phyloP scores from a whole-genome alignment of 2,329 filamentous ascomycete species.

The Stromatinia cepivora region DNA sequence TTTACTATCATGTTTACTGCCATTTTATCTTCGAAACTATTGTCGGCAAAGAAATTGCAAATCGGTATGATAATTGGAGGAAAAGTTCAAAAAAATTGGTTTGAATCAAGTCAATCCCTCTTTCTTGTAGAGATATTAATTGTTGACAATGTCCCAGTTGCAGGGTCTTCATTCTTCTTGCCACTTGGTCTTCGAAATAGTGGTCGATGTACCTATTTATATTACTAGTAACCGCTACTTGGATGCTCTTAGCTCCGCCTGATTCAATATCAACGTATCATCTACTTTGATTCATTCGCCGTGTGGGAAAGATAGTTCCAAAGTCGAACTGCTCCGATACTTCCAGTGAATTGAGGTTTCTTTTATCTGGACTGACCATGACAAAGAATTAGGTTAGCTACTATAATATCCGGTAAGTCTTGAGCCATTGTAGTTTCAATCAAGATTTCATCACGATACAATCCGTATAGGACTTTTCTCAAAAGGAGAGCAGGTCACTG shows the following conservation, averaged over 20 bases:
- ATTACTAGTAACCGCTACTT: no score
- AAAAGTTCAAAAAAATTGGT: no score
- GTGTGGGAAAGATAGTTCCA: accelerated
- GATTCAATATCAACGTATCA: not conserved
- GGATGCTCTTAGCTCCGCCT: no score
- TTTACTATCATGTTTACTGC: not conserved
- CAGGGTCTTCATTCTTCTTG: no score
- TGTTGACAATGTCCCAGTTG: no score
- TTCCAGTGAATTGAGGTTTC: not conserved
- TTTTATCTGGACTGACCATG: accelerated
- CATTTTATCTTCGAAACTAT: not conserved
- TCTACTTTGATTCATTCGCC: not conserved
- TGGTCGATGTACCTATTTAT: no score
- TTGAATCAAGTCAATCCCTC: not conserved
- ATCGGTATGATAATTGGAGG: not conserved
- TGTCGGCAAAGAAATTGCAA: no score
- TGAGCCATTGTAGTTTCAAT: not conserved
- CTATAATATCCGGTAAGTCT: not conserved
- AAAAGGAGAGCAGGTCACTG: no score
- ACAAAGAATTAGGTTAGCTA: accelerated
- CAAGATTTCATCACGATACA: accelerated
- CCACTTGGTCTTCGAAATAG: no score
- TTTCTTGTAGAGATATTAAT: not conserved
- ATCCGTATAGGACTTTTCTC: not conserved
- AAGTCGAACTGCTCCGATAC: not conserved